phyloP scores from a whole-genome alignment of 1,284 basidiomycete genomes.

The Dichomitus squalens region DNA sequence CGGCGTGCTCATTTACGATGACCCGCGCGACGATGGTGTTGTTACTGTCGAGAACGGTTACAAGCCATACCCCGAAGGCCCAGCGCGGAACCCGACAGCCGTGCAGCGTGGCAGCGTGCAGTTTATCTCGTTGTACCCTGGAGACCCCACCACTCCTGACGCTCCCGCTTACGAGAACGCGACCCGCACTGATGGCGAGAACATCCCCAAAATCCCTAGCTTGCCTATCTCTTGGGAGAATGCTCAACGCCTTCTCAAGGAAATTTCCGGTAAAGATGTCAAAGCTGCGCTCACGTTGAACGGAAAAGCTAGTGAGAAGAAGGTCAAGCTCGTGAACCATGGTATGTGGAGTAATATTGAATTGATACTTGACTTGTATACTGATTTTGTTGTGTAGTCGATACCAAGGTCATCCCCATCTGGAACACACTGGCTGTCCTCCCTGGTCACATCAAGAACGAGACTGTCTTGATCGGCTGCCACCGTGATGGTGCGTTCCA shows the following conservation, averaged over 20 bases:
- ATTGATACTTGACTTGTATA: not conserved
- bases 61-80: slow-evolving; percentile 79
- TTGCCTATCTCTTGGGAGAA: slow-evolving; percentile 77
- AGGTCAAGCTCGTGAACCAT: slow-evolving; percentile 63
- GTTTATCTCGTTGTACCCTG: slow-evolving; percentile 84
- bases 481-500: slow-evolving; percentile 76
- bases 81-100: slow-evolving; percentile 83
- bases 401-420: slow-evolving; percentile 79
- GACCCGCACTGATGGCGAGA: slow-evolving; percentile 66
- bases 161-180: slow-evolving; percentile 86
- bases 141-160: slow-evolving; percentile 87
- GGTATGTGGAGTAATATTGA: slow-evolving; percentile 38
- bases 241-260: slow-evolving; percentile 60
- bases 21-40: slow-evolving; percentile 87
- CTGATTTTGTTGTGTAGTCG: slow-evolving; percentile 44
- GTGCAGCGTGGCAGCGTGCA: slow-evolving; percentile 90
- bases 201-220: slow-evolving; percentile 84
- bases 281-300: slow-evolving; percentile 43
- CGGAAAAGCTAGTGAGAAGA: slow-evolving; percentile 50
- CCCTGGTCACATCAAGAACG: slow-evolving; percentile 86
- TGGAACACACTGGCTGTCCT: slow-evolving; percentile 92
- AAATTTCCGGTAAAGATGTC: slow-evolving; percentile 43
- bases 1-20: slow-evolving; percentile 82
- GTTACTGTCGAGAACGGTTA: slow-evolving; percentile 83
- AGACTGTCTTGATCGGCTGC: slow-evolving; percentile 85